phyloP scores from a whole-genome alignment of 345 rosid species.

The Kernera saxatilis region DNA sequence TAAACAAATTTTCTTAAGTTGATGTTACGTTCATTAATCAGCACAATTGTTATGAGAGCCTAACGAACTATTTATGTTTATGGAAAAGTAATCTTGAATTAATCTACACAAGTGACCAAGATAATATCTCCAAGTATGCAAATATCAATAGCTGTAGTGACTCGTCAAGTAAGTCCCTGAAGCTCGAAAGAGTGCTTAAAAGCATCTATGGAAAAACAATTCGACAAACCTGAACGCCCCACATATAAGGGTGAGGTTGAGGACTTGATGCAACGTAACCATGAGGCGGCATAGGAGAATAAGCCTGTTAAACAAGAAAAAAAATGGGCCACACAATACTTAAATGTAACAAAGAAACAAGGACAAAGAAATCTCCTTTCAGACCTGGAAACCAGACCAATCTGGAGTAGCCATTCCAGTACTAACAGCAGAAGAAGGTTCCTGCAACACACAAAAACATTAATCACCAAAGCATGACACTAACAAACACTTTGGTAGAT shows the following conservation, averaged over 20 bases:
- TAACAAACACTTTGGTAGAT: background rate
- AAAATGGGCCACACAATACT: background rate
- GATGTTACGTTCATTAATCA: background rate
- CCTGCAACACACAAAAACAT: conserved; percentile 40
- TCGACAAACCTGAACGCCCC: conserved; percentile 88
- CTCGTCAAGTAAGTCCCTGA: background rate
- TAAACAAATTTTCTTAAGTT: background rate
- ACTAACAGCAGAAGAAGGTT: conserved; percentile 52
- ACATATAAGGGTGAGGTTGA: conserved; percentile 96
- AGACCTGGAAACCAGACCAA: conserved; percentile 96
- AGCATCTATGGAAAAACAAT: background rate
- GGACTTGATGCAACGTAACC: conserved; percentile 93
- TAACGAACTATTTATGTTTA: background rate
- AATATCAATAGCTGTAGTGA: background rate
- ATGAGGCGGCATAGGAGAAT: conserved; percentile 88
- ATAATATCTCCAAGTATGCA: background rate
- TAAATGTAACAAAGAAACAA: background rate
- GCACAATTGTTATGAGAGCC: background rate
- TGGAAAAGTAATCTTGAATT: no score
- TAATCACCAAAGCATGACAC: background rate
- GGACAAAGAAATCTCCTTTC: background rate
- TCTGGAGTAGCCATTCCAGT: conserved; percentile 66
- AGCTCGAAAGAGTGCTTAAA: background rate
- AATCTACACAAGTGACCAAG: background rate
- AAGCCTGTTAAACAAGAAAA: conserved; percentile 48